Conservation (phyloP, 805 yeast species). For the Suhomyces sp. region DNA sequence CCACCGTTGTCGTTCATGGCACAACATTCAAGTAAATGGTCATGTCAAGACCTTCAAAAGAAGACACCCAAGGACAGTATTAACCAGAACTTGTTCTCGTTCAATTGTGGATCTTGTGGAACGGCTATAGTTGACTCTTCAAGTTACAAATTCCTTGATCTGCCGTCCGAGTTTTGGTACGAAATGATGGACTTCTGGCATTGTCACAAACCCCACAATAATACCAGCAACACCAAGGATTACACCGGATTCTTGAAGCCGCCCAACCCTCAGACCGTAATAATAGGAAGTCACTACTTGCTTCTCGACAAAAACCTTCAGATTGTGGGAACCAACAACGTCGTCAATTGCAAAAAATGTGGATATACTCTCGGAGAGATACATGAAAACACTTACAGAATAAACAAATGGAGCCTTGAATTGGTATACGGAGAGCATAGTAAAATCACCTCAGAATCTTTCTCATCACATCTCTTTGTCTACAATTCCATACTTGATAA, state of each 20-base stretch:
- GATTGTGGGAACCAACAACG: constrained; percentile 5
- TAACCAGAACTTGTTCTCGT: constrained; percentile 25
- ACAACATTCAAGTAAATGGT: constrained; percentile 38
- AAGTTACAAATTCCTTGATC: constrained; percentile 45
- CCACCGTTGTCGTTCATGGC: constrained; percentile 2
- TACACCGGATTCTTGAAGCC: constrained; percentile 50
- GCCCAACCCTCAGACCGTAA: constrained; percentile 29
- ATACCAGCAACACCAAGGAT: constrained; percentile 19
- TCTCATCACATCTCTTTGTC: constrained; percentile 18
- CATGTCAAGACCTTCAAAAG: constrained; percentile 37
- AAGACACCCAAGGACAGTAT: constrained; percentile 27
- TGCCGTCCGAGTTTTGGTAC: constrained; percentile 93
- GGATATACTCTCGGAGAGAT: constrained; percentile 37
- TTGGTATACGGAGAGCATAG: constrained; percentile 1
- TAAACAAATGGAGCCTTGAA: constrained; percentile 12
- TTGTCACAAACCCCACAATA: constrained; percentile 74
- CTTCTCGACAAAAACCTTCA: constrained; percentile 28
- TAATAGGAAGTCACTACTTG: constrained; percentile 61
- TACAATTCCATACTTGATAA: constrained; percentile 32
- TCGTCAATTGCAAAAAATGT: constrained; percentile 40
- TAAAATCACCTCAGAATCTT: constrained; percentile 22
- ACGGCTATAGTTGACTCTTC: constrained; percentile 28
- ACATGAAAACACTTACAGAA: constrained; percentile 14
- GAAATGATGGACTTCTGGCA: constrained; percentile 98
- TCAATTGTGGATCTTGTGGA: constrained; percentile 33